phyloP scores from a whole-genome alignment of 2,329 filamentous ascomycete genomes.

The Orbilia javanica region DNA sequence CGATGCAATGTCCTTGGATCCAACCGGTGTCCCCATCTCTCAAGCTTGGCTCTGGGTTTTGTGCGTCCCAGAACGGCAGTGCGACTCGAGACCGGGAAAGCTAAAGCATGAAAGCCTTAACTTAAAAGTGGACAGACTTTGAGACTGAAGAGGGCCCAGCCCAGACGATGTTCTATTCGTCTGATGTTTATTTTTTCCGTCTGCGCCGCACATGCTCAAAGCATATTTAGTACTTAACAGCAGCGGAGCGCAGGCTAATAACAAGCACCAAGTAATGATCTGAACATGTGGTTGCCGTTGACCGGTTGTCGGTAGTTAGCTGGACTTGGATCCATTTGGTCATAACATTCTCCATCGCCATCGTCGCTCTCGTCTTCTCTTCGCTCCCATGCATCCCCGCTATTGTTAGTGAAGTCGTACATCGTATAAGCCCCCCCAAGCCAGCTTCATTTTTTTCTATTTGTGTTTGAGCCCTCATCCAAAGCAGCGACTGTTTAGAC shows the following conservation, averaged over 20 bases:
- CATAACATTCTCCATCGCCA: background rate
- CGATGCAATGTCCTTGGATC: background rate
- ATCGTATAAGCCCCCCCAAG: too few relatives aligned
- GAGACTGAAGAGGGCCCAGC: conserved; percentile 7
- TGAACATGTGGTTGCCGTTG: conserved; percentile 17
- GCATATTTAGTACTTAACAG: too few relatives aligned
- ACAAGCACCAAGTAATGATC: background rate
- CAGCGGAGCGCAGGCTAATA: background rate
- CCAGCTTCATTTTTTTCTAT: background rate
- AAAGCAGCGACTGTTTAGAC: background rate
- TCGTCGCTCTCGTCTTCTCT: background rate
- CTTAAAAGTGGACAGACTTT: conserved; percentile 5
- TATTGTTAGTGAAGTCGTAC: background rate
- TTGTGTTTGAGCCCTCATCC: background rate
- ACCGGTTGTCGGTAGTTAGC: background rate
- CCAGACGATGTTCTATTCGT: background rate
- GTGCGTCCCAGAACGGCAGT: conserved; percentile 25
- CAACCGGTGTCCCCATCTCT: too few relatives aligned
- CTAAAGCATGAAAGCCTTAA: conserved; percentile 1
- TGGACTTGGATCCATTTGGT: background rate
- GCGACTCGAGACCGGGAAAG: conserved; percentile 39
- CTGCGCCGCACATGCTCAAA: too few relatives aligned
- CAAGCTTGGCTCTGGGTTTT: conserved; percentile 1
- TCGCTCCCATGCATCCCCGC: background rate
- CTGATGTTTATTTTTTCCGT: background rate